These are phyloP conservation scores for Cordyceps cateniannulata DNA, from an alignment of 2,329 filamentous ascomycete species.

Conservation along the genomic window DNA sequence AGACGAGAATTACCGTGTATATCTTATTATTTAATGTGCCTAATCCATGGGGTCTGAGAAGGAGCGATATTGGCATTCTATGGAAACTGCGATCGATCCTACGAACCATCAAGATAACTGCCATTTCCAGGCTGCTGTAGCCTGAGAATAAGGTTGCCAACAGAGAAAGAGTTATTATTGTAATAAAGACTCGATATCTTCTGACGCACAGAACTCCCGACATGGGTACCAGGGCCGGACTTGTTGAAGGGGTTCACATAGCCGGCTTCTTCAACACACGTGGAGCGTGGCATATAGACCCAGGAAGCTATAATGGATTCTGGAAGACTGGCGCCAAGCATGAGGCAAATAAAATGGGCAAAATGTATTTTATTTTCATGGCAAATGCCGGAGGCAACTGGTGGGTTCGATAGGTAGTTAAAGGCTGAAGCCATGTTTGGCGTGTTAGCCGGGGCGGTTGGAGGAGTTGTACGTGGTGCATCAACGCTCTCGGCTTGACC, in stretches of 20 bases:
- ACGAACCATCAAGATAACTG: not conserved
- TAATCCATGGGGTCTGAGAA: not conserved
- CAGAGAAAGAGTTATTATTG: no score
- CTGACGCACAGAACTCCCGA: no score
- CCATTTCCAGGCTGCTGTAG: not conserved
- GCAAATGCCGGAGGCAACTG: not conserved
- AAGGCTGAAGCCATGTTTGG: not conserved
- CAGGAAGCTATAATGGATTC: not conserved
- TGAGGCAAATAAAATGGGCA: not conserved
- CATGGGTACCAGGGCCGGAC: not conserved
- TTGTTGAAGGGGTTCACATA: not conserved
- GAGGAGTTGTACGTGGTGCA: not conserved
- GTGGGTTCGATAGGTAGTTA: not conserved
- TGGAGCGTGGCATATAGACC: not conserved
- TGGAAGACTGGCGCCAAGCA: not conserved
- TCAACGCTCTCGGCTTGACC: no score
- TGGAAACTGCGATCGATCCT: not conserved
- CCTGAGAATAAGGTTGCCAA: not conserved
- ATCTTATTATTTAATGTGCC: not conserved
- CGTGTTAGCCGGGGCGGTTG: not conserved
- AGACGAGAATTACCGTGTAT: not conserved
- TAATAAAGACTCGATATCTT: no score
- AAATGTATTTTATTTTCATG: not conserved
- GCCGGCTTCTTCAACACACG: constrained; percentile 10
- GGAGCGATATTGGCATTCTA: not conserved